phyloP scores from a whole-genome alignment of 2,329 filamentous ascomycete genomes.

The Celoporthe dispersa region DNA sequence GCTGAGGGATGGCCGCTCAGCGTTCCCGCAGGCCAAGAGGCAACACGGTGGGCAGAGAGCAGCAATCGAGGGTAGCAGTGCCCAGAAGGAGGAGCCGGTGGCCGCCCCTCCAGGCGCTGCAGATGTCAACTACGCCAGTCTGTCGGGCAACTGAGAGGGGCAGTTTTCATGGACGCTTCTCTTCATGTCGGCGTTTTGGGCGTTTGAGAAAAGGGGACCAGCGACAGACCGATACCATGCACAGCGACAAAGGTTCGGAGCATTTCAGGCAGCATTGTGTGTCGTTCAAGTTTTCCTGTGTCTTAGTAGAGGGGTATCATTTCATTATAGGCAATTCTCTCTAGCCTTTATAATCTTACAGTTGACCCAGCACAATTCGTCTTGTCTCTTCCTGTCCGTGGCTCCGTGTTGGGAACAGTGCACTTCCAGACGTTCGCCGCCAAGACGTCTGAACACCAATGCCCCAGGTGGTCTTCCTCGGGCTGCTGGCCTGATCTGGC shows the following conservation, averaged over 20 bases:
- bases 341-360: slow-evolving; percentile 26
- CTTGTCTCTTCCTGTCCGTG: not conserved
- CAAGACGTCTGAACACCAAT: not conserved
- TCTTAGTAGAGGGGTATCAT: slow-evolving; percentile 39
- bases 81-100: slow-evolving; percentile 47
- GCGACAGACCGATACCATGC: slow-evolving; percentile 7
- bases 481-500: not conserved
- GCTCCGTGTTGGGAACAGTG: not conserved
- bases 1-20: slow-evolving; percentile 74
- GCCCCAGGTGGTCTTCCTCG: not conserved
- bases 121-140: slow-evolving; percentile 82
- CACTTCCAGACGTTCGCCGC: not conserved
- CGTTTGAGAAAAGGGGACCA: slow-evolving; percentile 32
- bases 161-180: not conserved
- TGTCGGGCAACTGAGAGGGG: slow-evolving; percentile 63
- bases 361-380: not conserved
- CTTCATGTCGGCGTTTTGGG: slow-evolving; percentile 36
- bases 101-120: slow-evolving; percentile 79
- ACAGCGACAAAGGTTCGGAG: slow-evolving; percentile 8
- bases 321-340: slow-evolving; percentile 29
- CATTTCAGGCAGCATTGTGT: slow-evolving; percentile 14
- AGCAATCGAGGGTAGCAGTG: slow-evolving; percentile 38
- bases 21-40: slow-evolving; percentile 53
- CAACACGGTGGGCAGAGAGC: slow-evolving; percentile 39
- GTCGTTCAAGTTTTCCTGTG: not conserved